Evolutionary conservation across 495 filamentous ascomycete genomes (phyloP).

Genomic region (Paragyromitra xinjiangensis): DNA sequence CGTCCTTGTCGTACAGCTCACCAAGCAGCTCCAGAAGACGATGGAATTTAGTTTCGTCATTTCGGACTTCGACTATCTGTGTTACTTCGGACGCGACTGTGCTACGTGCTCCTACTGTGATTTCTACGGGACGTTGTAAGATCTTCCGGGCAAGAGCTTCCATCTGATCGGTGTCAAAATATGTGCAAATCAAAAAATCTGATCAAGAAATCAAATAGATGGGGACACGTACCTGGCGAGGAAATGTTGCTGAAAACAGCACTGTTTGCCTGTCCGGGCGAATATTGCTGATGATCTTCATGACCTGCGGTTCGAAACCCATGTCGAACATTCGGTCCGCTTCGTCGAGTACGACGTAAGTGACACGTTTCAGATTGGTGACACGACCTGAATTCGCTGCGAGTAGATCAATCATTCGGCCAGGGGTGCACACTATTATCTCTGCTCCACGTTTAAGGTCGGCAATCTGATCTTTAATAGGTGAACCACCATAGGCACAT

Average conservation of each 20-base stretch:
- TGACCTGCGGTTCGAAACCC: conserved; percentile 98
- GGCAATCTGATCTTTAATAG: conserved; percentile 97
- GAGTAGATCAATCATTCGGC: conserved; percentile 95
- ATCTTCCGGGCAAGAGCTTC: conserved; percentile 89
- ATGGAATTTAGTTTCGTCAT: conserved; percentile 83
- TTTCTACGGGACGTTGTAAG: conserved; percentile 85
- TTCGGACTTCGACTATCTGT: conserved; percentile 88
- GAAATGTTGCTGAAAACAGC: conserved; percentile 95
- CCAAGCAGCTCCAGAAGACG: conserved; percentile 87
- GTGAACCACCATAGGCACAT: conserved; percentile 94
- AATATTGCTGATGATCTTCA: conserved; percentile 92
- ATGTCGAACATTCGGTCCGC: conserved; percentile 99
- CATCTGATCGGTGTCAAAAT: conserved; percentile 68
- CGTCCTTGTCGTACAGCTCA: conserved; percentile 83
- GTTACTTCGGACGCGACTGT: conserved; percentile 95
- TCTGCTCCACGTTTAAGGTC: conserved; percentile 95
- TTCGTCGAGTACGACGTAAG: conserved; percentile 94
- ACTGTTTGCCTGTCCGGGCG: conserved; percentile 92
- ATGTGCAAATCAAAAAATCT: background rate
- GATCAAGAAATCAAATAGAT: background rate
- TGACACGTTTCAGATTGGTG: conserved; percentile 86
- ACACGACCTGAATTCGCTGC: conserved; percentile 92
- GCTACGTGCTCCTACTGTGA: conserved; percentile 88
- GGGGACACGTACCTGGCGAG: conserved; percentile 62
- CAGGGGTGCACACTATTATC: conserved; percentile 93